Conservation (phyloP, 2,329 filamentous ascomycete genomes). For the Teratosphaeria gauchensis region DNA sequence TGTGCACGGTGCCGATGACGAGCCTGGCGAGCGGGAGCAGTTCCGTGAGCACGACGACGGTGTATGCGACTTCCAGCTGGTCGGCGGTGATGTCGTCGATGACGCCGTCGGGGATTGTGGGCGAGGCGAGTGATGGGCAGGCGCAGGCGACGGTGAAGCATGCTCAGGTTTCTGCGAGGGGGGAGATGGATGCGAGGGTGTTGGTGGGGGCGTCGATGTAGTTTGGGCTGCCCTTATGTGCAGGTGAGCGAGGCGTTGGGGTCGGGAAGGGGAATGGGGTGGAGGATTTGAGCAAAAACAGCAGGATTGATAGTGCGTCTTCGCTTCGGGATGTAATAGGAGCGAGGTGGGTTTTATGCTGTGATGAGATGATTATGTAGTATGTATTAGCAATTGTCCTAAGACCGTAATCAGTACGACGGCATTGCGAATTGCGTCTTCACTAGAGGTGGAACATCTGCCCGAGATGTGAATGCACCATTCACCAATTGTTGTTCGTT, state of each 20-base stretch:
- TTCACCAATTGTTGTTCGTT: neutral
- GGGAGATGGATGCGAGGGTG: neutral
- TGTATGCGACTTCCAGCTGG: neutral
- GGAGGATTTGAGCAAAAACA: neutral
- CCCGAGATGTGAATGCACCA: neutral
- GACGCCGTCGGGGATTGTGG: neutral
- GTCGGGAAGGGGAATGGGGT: neutral
- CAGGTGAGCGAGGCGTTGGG: neutral
- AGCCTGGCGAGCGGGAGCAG: neutral
- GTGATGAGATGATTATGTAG: neutral
- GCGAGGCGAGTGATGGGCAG: neutral
- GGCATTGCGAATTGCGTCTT: neutral
- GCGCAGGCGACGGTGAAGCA: neutral
- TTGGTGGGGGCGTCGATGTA: neutral
- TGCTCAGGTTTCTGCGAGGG: neutral
- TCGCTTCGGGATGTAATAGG: neutral
- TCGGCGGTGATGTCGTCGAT: neutral
- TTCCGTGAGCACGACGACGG: neutral
- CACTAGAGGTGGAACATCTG: neutral
- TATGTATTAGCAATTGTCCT: neutral
- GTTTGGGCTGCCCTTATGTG: neutral
- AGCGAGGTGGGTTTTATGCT: no score
- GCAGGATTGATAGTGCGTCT: neutral
- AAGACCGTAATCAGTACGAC: neutral
- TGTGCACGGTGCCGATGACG: neutral